Evolutionary conservation across 225 moss, liverwort and hornwort species (phyloP).

Genomic region (Neckera pumila): DNA sequence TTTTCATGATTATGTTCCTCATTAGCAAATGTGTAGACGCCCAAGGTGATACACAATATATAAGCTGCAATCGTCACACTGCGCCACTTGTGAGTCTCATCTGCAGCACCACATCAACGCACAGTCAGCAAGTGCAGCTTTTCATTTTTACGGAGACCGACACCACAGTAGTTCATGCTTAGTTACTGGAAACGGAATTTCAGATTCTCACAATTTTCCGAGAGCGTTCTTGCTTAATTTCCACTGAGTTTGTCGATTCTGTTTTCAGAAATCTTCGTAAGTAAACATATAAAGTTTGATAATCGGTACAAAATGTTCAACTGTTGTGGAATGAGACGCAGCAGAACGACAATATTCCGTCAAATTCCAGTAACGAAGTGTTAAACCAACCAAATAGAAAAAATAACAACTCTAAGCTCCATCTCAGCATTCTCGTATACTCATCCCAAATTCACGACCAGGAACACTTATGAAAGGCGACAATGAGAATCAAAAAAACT

Average conservation of each 20-base stretch:
- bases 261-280: not conserved
- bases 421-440: not conserved
- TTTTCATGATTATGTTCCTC: constrained; percentile 7
- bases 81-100: constrained; percentile 42
- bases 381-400: not conserved
- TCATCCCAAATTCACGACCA: not conserved
- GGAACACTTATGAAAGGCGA: not conserved
- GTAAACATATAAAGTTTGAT: not conserved
- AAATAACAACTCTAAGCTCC: not conserved
- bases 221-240: not conserved
- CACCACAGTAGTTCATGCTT: not conserved
- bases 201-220: not conserved
- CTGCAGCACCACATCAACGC: constrained; percentile 8
- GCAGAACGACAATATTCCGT: not conserved
- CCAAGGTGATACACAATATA: constrained; percentile 15
- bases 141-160: not conserved
- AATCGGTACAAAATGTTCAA: not conserved
- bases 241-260: not conserved
- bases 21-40: constrained; percentile 19
- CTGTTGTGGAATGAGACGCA: not conserved
- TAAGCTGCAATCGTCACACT: constrained; percentile 46
- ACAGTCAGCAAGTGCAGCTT: not conserved
- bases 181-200: not conserved
- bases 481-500: not conserved
- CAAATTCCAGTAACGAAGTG: not conserved